Conservation (phyloP, 441 rosid genomes). For the Dalechampia spathulata region DNA sequence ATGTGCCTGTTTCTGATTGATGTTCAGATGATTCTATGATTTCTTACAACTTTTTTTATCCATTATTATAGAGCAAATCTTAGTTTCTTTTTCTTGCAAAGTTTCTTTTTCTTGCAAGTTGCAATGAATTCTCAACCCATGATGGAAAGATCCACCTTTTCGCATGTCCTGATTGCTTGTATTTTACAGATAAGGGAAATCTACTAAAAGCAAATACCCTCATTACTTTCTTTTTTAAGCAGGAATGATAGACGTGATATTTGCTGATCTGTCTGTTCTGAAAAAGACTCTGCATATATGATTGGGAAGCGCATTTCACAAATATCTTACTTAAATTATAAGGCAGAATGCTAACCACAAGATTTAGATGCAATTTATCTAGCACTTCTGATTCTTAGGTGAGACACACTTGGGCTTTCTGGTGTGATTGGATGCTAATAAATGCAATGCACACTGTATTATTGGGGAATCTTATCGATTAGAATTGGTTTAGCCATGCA, state of each 20-base stretch:
- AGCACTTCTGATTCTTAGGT: too few species aligned
- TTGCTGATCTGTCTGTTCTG: slow-evolving; percentile 1
- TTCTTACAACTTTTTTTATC: not conserved
- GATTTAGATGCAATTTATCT: too few species aligned
- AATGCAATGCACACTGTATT: too few species aligned
- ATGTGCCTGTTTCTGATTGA: not conserved
- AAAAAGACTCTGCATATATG: not conserved
- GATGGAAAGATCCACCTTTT: not conserved
- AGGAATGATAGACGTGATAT: not conserved
- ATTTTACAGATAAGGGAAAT: not conserved
- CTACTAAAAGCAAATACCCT: not conserved
- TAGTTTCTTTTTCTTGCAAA: too few species aligned
- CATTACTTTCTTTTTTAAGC: not conserved
- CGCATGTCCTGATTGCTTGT: not conserved
- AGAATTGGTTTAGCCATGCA: too few species aligned
- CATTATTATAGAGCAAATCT: not conserved
- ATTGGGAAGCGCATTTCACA: not conserved
- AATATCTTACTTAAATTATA: too few species aligned
- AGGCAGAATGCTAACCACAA: too few species aligned
- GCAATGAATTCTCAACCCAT: not conserved
- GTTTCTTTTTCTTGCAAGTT: not conserved
- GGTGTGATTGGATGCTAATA: too few species aligned
- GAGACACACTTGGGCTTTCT: too few species aligned
- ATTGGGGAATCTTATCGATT: too few species aligned
- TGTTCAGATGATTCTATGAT: not conserved